Evolutionary conservation across 1,284 basidiomycete genomes (phyloP), one percentile per base, ranked within the genome.

Genomic region (Pascua sp.): DNA sequence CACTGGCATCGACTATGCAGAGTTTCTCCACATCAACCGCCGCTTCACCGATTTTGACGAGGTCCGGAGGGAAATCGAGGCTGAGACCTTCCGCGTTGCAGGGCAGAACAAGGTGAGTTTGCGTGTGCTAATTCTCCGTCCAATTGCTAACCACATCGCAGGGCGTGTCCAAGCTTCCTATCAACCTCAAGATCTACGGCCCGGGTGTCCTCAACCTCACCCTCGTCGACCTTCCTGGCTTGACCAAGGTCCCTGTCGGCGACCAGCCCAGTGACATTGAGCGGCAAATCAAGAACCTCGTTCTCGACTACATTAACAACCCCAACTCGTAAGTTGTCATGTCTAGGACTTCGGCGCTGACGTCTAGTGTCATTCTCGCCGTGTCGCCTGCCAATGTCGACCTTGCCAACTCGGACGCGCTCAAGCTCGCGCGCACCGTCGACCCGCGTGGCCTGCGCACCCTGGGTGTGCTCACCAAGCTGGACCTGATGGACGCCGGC

Each of bases 401-500:
- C 77, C 85, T 98, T 54, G 95, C 95, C 70, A 98, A 98, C 78
- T 98, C 95, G 0, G 95, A 98, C 76, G 89, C 94, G 4, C 85
- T 98, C 66, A 97, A 98, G 77, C 87, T 98, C 47, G 95, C 95
- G 12, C 89, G 95, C 47, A 85, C 87, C 8, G 91, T 98, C 49
- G 95, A 98, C 73, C 91, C 95, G 0, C 91, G 96, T 77, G 93
- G 95, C 15, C 85, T 94, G 32, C 85, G 95, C 38, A 98, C 95
- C 17, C 92, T 98, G 60, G 95, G 95, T 58, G 90, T 98, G 18
- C 82, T 98, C 50, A 95, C 94, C 36, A 98, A 98, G 79, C 85
- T 98, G 48, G 95, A 98, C 78, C 83, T 98, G 43, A 98, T 98
- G 95, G 95, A 98, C 72, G 92, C 93, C 11, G 95, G 95, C 42